Conservation (phyloP, 192 early-diverging fungal genomes). For the Coemansia sp. region DNA sequence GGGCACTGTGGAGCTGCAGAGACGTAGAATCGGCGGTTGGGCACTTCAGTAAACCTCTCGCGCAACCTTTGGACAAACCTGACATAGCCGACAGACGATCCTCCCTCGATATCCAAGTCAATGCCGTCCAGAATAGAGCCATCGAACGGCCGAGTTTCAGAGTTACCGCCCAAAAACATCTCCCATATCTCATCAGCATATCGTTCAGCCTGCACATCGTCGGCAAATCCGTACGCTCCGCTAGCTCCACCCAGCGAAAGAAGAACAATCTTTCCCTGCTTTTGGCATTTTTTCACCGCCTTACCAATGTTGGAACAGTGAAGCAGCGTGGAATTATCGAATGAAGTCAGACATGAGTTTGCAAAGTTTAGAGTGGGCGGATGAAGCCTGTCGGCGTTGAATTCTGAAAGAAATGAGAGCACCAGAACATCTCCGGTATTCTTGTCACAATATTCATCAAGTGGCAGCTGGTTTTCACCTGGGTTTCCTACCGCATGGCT, state of each 20-base stretch:
- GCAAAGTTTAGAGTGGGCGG: slow-evolving; percentile 67
- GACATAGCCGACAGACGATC: slow-evolving; percentile 56
- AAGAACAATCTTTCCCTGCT: slow-evolving; percentile 67
- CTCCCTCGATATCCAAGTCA: slow-evolving; percentile 71
- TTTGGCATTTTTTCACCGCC: slow-evolving; percentile 72
- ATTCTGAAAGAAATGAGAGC: slow-evolving; percentile 64
- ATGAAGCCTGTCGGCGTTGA: slow-evolving; percentile 59
- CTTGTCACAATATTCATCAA: slow-evolving; percentile 62
- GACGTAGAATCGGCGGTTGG: slow-evolving; percentile 56
- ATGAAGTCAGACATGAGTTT: slow-evolving; percentile 60
- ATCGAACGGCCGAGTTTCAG: slow-evolving; percentile 65
- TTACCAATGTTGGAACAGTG: slow-evolving; percentile 66
- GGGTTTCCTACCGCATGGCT: slow-evolving; percentile 52
- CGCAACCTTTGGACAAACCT: slow-evolving; percentile 61
- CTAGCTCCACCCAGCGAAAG: slow-evolving; percentile 71
- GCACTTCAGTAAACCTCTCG: slow-evolving; percentile 50
- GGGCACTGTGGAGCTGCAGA: slow-evolving; percentile 73
- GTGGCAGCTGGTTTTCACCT: slow-evolving; percentile 50
- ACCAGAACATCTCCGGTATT: slow-evolving; percentile 55
- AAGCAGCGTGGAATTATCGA: slow-evolving; percentile 61
- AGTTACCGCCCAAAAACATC: slow-evolving; percentile 67
- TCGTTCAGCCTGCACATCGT: slow-evolving; percentile 55
- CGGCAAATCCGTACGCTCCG: slow-evolving; percentile 62
- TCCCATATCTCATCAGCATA: slow-evolving; percentile 76
- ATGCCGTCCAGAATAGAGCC: slow-evolving; percentile 69